phyloP scores from a whole-genome alignment of 176 grass and related monocot species.

The Pharus latifolius region DNA sequence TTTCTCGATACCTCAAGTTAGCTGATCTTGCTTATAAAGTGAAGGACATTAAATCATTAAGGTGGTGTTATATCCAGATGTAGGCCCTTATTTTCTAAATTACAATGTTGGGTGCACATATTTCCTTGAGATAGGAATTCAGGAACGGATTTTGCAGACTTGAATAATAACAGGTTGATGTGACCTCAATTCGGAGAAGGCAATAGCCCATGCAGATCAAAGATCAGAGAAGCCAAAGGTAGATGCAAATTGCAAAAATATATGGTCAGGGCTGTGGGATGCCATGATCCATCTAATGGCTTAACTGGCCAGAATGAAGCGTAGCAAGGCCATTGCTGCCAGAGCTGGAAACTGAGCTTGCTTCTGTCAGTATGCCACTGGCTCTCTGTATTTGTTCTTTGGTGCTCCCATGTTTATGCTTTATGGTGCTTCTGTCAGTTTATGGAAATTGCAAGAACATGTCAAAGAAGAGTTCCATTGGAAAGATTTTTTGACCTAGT shows the following conservation, averaged over 20 bases:
- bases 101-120: not conserved
- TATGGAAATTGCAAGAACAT: no score
- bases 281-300: not conserved
- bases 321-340: not conserved
- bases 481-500: not conserved
- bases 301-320: not conserved
- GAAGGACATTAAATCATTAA: not conserved
- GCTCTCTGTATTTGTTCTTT: not conserved
- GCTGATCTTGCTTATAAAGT: not conserved
- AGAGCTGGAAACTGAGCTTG: no score
- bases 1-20: not conserved
- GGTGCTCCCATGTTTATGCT: not conserved
- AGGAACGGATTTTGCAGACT: not conserved
- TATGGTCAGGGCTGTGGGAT: not conserved
- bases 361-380: no score
- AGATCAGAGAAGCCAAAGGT: not conserved
- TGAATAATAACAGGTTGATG: not conserved
- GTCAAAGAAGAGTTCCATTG: no score
- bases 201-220: no score
- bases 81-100: not conserved
- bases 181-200: not conserved
- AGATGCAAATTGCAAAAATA: not conserved
- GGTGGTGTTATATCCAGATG: not conserved
- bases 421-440: not conserved
- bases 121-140: not conserved